phyloP scores from a whole-genome alignment of 306 rosid genomes.

The Argentina anserina region DNA sequence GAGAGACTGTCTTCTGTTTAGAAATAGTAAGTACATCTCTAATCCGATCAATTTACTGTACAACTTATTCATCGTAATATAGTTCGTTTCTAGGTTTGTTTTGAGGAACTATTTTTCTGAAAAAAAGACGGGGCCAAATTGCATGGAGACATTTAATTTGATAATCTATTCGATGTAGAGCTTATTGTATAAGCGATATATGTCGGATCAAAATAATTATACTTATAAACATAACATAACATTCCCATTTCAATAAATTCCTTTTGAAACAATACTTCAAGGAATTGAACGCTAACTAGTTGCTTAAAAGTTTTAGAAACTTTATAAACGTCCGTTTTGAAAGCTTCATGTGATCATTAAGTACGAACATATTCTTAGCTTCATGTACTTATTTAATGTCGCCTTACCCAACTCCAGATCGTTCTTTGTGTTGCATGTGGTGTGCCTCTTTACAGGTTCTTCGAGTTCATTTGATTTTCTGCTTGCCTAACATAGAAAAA shows the following conservation, averaged over 20 bases:
- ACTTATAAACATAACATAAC: neutral
- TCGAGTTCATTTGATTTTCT: neutral
- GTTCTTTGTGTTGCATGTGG: neutral
- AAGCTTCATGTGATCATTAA: no score
- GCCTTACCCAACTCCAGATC: neutral
- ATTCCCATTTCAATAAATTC: neutral
- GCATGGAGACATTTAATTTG: neutral
- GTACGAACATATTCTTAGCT: neutral
- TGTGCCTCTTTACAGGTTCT: neutral
- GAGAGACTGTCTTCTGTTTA: no score
- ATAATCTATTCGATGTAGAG: neutral
- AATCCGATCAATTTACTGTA: no score
- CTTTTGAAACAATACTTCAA: neutral
- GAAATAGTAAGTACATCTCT: no score
- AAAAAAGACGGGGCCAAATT: neutral
- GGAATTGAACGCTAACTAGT: no score
- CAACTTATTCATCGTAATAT: neutral
- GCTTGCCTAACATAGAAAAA: neutral
- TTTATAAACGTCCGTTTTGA: no score
- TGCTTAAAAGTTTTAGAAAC: no score
- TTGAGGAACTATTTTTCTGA: neutral
- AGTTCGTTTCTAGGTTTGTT: neutral
- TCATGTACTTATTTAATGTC: no score
- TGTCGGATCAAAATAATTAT: neutral
- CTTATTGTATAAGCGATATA: neutral